Evolutionary conservation across 371 early-diverging fungal genomes (phyloP).

Genomic region (Zopfochytrium polystomum): DNA sequence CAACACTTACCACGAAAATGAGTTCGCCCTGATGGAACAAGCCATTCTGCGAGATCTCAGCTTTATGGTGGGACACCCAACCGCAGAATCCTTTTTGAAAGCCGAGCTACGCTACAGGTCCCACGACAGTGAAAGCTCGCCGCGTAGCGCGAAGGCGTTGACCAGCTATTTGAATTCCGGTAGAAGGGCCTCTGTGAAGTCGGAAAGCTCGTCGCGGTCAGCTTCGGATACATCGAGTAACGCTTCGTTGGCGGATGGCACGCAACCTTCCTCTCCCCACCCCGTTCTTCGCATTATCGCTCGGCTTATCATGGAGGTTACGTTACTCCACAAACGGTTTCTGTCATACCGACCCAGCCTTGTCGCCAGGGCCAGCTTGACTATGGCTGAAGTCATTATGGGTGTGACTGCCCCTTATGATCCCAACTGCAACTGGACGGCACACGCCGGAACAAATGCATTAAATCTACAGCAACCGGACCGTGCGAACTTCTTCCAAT

Average conservation of each 20-base stretch:
- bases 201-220: too few species aligned
- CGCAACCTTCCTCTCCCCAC: too few species aligned
- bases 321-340: constrained; percentile 47
- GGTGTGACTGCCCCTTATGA: too few species aligned
- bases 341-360: constrained; percentile 43
- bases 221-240: too few species aligned
- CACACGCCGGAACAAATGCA: too few species aligned
- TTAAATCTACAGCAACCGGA: constrained; percentile 12
- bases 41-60: constrained; percentile 33
- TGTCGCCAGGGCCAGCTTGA: constrained; percentile 40
- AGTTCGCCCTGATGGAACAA: constrained; percentile 44
- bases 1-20: constrained; percentile 30
- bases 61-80: constrained; percentile 40
- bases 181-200: background rate
- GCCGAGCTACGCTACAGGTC: constrained; percentile 15
- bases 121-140: too few species aligned
- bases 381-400: constrained; percentile 35
- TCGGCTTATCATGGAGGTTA: constrained; percentile 56
- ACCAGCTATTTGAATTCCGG: too few species aligned
- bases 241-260: too few species aligned
- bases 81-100: constrained; percentile 43
- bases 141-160: too few species aligned
- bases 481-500: background rate
- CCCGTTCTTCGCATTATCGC: constrained; percentile 33
- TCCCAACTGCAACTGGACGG: too few species aligned